Percentiles rank a stretch among this genome's conserved stretches.
Evolutionary conservation across 1,284 basidiomycete species (phyloP).

Genomic region (Cystobasidium pallidum): DNA sequence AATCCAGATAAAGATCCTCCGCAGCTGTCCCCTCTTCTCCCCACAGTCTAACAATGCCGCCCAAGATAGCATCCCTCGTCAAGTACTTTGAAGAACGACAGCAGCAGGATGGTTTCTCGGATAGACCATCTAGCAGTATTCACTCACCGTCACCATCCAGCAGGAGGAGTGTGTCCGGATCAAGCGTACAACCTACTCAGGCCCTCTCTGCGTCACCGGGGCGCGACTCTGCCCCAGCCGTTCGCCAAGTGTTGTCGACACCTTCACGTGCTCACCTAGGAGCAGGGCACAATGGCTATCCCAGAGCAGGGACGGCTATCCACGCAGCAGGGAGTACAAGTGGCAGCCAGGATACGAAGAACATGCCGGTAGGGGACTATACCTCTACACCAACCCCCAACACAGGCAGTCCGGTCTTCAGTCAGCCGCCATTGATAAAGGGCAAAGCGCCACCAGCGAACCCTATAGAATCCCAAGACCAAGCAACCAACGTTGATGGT

Average conservation of each 20-base stretch:
- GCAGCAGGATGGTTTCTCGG: background rate
- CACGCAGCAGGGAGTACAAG: background rate
- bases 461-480: constrained; percentile 6
- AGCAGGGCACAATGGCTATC: background rate
- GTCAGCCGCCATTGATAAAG: background rate
- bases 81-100: constrained; percentile 40
- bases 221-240: constrained; percentile 5
- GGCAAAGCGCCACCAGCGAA: constrained; percentile 2
- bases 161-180: constrained; percentile 1
- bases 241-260: background rate
- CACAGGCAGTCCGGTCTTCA: background rate
- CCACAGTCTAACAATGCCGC: constrained; percentile 37
- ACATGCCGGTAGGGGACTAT: background rate
- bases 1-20: too few relatives aligned
- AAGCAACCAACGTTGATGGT: constrained; percentile 24
- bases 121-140: background rate
- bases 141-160: background rate
- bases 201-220: background rate
- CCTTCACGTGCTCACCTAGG: constrained; percentile 11
- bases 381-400: background rate
- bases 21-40: too few relatives aligned
- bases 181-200: background rate
- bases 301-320: background rate
- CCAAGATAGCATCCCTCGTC: constrained; percentile 36
- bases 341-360: background rate